Evolutionary conservation across 495 filamentous ascomycete genomes (phyloP).

Genomic region (Lichenothelia convexa): DNA sequence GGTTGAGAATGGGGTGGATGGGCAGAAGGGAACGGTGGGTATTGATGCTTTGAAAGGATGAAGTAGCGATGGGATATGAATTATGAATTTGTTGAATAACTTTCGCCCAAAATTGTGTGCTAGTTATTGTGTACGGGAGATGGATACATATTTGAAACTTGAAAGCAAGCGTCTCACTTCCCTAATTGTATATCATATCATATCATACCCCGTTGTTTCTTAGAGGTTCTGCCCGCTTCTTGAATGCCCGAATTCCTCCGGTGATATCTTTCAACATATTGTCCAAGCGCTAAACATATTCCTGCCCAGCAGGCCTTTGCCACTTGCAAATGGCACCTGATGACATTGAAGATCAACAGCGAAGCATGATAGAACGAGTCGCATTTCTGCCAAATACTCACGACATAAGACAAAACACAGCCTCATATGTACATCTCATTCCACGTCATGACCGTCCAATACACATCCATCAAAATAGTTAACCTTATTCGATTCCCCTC

Average conservation of each 20-base stretch:
- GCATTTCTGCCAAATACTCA: not conserved
- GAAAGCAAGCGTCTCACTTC: too few species aligned
- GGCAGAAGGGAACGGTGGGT: conserved; percentile 7
- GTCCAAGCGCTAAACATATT: not conserved
- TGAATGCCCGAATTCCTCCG: not conserved
- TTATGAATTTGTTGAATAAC: too few species aligned
- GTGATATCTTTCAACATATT: not conserved
- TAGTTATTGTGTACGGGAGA: too few species aligned
- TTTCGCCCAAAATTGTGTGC: too few species aligned
- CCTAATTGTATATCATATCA: too few species aligned
- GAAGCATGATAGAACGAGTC: not conserved
- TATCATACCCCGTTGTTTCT: too few species aligned
- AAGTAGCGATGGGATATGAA: too few species aligned
- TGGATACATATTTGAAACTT: too few species aligned
- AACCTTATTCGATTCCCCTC: not conserved
- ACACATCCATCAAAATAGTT: not conserved
- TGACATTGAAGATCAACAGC: not conserved
- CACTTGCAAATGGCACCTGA: not conserved
- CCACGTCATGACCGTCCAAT: too few species aligned
- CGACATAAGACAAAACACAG: not conserved
- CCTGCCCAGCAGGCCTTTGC: not conserved
- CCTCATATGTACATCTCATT: too few species aligned
- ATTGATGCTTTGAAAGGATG: too few species aligned
- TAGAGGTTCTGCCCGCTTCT: too few species aligned
- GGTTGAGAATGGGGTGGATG: conserved; percentile 69